Conservation (phyloP, 2,329 filamentous ascomycete genomes). For the Xylariaceae sp. region DNA sequence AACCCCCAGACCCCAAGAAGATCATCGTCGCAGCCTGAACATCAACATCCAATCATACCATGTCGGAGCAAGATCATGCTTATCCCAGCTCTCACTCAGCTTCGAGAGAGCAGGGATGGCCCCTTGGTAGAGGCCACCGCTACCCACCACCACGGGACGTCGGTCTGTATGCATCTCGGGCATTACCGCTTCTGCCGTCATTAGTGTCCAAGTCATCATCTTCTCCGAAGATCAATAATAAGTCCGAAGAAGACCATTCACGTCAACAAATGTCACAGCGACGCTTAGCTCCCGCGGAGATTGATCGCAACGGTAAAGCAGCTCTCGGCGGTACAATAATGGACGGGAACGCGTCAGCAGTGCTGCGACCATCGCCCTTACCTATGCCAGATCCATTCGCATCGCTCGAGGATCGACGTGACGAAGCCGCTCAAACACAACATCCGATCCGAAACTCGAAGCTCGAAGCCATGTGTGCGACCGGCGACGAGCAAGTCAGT, state of each 20-base stretch:
- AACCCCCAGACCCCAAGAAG: neutral
- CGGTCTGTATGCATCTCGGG: constrained; percentile 10
- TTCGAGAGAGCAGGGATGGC: constrained; percentile 3
- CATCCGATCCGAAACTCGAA: constrained; percentile 18
- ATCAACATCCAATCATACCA: constrained; percentile 4
- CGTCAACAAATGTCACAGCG: constrained; percentile 1
- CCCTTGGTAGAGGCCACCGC: neutral
- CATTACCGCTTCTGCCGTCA: constrained; percentile 18
- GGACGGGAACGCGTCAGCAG: constrained; percentile 14
- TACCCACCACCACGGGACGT: constrained; percentile 16
- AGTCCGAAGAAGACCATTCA: constrained; percentile 10
- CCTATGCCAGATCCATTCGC: constrained; percentile 1
- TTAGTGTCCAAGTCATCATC: constrained; percentile 8
- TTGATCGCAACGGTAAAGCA: neutral
- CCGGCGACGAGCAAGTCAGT: constrained; percentile 22
- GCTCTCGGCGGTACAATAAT: constrained; percentile 7
- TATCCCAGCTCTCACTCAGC: neutral
- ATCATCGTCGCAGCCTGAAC: neutral
- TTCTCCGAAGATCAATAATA: constrained; percentile 16
- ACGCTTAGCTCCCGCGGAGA: neutral
- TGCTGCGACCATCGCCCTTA: constrained; percentile 16
- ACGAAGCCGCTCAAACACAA: constrained; percentile 22
- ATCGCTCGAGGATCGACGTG: constrained; percentile 11
- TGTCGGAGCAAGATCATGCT: constrained; percentile 9
- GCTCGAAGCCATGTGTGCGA: constrained; percentile 16